A percentile compares a stretch with the other conserved stretches of the same genome.
These are phyloP conservation scores for Lactarius tabidus DNA, from an alignment of 768 basidiomycete genomes.

Conservation along the genomic window DNA sequence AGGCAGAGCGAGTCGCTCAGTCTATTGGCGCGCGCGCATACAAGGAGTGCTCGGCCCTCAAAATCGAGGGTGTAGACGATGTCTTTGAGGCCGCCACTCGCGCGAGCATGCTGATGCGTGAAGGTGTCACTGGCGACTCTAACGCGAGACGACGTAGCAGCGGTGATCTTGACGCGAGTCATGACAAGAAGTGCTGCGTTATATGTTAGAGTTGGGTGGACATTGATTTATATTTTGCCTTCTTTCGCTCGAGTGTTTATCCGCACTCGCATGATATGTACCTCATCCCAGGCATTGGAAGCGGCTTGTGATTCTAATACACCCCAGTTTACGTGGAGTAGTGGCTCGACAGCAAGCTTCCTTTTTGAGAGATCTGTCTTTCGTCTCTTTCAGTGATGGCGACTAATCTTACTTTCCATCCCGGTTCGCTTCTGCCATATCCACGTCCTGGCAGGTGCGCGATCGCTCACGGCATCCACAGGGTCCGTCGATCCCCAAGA, in stretches of 20 bases:
- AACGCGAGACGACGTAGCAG: slow-evolving; percentile 36
- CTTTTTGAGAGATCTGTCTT: neutral
- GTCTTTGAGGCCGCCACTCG: slow-evolving; percentile 97
- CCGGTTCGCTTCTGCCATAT: slow-evolving; percentile 12
- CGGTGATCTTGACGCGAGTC: slow-evolving; percentile 15
- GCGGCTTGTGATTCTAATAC: slow-evolving; percentile 2
- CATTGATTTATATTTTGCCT: slow-evolving; percentile 12
- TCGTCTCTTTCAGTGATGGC: slow-evolving; percentile 30
- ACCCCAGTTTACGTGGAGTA: neutral
- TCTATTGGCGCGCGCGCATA: slow-evolving; percentile 90
- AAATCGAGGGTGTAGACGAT: slow-evolving; percentile 91
- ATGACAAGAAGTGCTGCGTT: slow-evolving; percentile 22
- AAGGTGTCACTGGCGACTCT: slow-evolving; percentile 57
- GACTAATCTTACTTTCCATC: slow-evolving; percentile 41
- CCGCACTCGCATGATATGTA: slow-evolving; percentile 7
- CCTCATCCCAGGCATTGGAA: neutral
- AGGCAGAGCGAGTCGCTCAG: slow-evolving; percentile 78
- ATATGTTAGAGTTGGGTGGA: slow-evolving; percentile 23
- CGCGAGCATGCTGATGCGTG: slow-evolving; percentile 93
- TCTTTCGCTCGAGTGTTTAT: neutral
- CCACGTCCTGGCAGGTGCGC: neutral
- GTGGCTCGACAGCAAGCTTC: neutral
- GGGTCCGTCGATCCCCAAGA: slow-evolving; percentile 21
- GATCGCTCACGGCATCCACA: slow-evolving; percentile 6
- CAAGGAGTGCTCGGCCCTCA: slow-evolving; percentile 90